Evolutionary conservation across 768 basidiomycete genomes (phyloP).

Genomic region (Holtermannia corniformis): DNA sequence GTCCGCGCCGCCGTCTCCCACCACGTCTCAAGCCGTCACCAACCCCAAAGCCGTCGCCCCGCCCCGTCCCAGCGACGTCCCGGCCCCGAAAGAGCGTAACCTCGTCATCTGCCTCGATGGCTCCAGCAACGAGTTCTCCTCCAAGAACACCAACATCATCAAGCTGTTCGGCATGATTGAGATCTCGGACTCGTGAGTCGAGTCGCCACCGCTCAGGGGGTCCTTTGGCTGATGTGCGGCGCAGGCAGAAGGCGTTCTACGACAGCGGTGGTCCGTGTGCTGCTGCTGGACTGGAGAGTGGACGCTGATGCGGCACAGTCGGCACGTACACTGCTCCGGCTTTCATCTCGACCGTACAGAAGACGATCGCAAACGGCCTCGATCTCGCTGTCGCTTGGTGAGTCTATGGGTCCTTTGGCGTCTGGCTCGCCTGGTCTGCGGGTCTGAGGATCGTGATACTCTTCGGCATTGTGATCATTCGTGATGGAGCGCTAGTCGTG

Average conservation of each 20-base stretch:
- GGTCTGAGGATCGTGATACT: neutral
- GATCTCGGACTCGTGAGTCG: conserved; percentile 8
- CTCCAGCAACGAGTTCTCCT: conserved; percentile 18
- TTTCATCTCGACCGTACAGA: neutral
- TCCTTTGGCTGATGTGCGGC: neutral
- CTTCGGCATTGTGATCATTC: neutral
- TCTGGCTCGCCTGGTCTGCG: neutral
- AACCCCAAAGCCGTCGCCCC: too few relatives aligned
- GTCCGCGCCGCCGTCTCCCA: too few relatives aligned
- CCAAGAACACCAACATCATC: conserved; percentile 22
- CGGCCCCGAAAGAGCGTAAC: too few relatives aligned
- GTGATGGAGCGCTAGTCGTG: too few relatives aligned
- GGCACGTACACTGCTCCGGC: neutral
- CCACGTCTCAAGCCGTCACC: too few relatives aligned
- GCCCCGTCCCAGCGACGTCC: too few relatives aligned
- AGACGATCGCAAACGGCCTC: neutral
- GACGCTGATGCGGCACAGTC: neutral
- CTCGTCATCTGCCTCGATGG: conserved; percentile 29
- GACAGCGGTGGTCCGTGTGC: conserved; percentile 12
- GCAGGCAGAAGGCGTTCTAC: conserved; percentile 23
- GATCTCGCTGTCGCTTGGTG: conserved; percentile 17
- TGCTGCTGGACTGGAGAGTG: neutral
- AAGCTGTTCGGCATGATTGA: conserved; percentile 16
- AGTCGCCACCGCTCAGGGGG: neutral
- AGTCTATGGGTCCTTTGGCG: conserved; percentile 1